Conservation (phyloP, 1,284 basidiomycete genomes). For the Pholiota adiposa region DNA sequence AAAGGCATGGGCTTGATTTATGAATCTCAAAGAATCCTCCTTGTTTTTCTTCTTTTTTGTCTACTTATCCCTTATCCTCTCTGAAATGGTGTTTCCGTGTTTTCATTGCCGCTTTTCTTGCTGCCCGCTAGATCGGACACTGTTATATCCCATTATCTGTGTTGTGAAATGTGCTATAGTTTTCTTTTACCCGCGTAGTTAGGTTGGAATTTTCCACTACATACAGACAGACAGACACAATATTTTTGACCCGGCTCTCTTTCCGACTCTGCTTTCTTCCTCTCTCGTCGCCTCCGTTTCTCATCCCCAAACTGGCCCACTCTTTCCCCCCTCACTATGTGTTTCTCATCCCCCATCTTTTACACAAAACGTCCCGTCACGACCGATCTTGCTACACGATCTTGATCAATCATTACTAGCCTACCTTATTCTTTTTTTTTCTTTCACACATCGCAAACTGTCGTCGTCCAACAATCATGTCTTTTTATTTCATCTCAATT, state of each 20-base stretch:
- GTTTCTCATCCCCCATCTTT: not conserved
- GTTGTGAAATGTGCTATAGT: constrained; percentile 26
- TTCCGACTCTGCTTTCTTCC: not conserved
- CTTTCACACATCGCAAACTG: constrained; percentile 36
- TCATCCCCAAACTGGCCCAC: constrained; percentile 4
- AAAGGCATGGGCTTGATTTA: constrained; percentile 60
- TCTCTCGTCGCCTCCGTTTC: constrained; percentile 11
- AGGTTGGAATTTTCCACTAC: constrained; percentile 22
- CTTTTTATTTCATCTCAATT: constrained; percentile 52
- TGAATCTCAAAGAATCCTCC: constrained; percentile 11
- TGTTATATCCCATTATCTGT: constrained; percentile 22
- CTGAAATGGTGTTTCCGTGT: constrained; percentile 19
- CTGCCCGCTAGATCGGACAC: constrained; percentile 28
- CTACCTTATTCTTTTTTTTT: constrained; percentile 47
- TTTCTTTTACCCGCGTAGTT: constrained; percentile 17
- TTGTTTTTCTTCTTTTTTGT: constrained; percentile 16
- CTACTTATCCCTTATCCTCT: constrained; percentile 26
- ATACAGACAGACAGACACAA: constrained; percentile 20
- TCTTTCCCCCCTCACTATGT: constrained; percentile 8
- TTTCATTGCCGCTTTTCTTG: constrained; percentile 22
- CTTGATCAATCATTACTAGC: constrained; percentile 48
- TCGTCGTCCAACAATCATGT: constrained; percentile 49
- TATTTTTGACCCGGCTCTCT: constrained; percentile 5
- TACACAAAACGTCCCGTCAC: constrained; percentile 22
- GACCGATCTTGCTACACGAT: constrained; percentile 26